These are phyloP conservation scores for Russula dissimulans DNA, from an alignment of 768 basidiomycete species.

Conservation along the genomic window DNA sequence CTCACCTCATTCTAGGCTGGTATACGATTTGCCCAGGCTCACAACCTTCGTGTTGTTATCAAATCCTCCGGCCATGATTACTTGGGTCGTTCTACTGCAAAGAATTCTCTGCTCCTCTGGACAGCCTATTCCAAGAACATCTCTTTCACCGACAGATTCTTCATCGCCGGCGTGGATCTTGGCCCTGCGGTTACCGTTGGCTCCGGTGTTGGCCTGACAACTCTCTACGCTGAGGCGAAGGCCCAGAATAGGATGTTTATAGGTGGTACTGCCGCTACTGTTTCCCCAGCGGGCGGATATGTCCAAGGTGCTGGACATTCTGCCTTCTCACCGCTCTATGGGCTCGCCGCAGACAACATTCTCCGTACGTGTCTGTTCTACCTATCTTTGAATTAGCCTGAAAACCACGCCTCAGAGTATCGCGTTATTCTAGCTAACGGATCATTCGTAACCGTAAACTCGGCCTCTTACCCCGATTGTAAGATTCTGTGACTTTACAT, in stretches of 20 bases:
- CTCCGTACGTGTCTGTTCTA: constrained; percentile 12
- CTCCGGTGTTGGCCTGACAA: constrained; percentile 19
- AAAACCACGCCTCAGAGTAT: not conserved
- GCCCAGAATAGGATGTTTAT: constrained; percentile 19
- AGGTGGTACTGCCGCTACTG: constrained; percentile 22
- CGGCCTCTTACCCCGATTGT: constrained; percentile 6
- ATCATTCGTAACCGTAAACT: not conserved
- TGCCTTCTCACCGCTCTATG: constrained; percentile 19
- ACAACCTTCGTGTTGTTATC: constrained; percentile 28
- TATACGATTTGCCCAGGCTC: constrained; percentile 24
- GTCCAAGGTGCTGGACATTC: constrained; percentile 24
- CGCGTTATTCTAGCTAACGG: constrained; percentile 8
- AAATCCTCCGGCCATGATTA: constrained; percentile 34
- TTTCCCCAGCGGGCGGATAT: constrained; percentile 21
- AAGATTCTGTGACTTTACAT: not conserved
- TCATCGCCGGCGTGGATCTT: constrained; percentile 15
- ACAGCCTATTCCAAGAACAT: constrained; percentile 32
- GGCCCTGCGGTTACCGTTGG: constrained; percentile 24
- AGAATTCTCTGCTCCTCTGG: constrained; percentile 34
- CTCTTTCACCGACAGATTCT: constrained; percentile 23
- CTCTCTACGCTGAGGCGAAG: constrained; percentile 18
- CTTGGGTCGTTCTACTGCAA: constrained; percentile 37
- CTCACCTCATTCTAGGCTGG: constrained; percentile 21
- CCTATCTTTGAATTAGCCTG: not conserved
- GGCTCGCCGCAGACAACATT: constrained; percentile 23